Evolutionary conservation across 192 early-diverging fungal genomes (phyloP).

Genomic region (Entomortierella beljakovae): DNA sequence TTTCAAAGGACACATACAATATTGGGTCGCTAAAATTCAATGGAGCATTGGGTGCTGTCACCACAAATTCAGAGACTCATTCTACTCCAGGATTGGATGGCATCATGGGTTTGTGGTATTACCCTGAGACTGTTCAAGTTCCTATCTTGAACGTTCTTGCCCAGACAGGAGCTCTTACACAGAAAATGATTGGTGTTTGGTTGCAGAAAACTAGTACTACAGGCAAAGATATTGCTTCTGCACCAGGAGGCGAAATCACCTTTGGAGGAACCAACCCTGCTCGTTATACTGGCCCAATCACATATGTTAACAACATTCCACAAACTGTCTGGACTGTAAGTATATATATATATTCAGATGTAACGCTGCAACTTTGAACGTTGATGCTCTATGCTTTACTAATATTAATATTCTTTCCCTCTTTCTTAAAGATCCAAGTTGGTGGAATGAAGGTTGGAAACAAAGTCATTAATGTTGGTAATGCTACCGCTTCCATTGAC

Average conservation of each 20-base stretch:
- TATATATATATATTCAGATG: not conserved
- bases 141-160: conserved; percentile 36
- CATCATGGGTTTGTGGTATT: conserved; percentile 47
- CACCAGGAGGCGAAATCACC: conserved; percentile 43
- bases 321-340: conserved; percentile 49
- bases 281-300: conserved; percentile 17
- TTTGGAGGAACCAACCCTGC: conserved; percentile 32
- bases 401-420: not conserved
- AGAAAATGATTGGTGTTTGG: conserved; percentile 31
- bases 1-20: conserved; percentile 32
- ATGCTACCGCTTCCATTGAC: conserved; percentile 57
- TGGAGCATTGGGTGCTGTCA: conserved; percentile 12
- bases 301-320: conserved; percentile 23
- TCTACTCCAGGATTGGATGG: conserved; percentile 26
- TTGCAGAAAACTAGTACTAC: not conserved
- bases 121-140: not conserved
- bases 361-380: too few species aligned
- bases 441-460: conserved; percentile 17
- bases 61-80: not conserved
- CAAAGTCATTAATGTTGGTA: not conserved
- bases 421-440: conserved; percentile 26
- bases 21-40: conserved; percentile 16
- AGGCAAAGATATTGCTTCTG: not conserved
- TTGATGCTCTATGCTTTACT: too few species aligned
- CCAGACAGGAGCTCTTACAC: conserved; percentile 7